Conservation (phyloP, 495 filamentous ascomycete species). For the Penicillium pulvis region DNA sequence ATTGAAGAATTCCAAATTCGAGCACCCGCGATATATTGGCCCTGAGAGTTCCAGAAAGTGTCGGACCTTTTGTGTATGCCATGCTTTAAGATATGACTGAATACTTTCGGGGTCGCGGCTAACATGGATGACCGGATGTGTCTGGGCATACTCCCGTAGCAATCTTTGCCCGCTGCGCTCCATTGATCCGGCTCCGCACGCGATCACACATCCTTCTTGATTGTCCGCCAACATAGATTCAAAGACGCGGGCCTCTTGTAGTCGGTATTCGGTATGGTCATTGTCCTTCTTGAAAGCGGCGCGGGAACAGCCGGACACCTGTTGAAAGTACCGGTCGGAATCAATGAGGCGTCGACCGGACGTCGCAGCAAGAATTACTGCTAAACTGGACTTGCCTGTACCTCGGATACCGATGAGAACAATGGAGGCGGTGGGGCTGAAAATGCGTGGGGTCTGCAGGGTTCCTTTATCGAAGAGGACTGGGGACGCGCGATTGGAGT, state of each 20-base stretch:
- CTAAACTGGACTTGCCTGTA: constrained; percentile 75
- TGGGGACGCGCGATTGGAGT: constrained; percentile 38
- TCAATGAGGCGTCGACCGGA: constrained; percentile 71
- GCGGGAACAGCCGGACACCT: constrained; percentile 62
- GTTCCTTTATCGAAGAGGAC: constrained; percentile 31
- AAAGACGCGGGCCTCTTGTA: constrained; percentile 63
- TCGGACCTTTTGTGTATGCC: constrained; percentile 55
- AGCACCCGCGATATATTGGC: constrained; percentile 60
- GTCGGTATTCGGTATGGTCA: constrained; percentile 60
- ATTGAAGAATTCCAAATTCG: constrained; percentile 80
- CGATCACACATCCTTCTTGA: constrained; percentile 68
- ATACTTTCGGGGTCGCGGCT: constrained; percentile 67
- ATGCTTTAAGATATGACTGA: constrained; percentile 58
- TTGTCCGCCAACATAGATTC: constrained; percentile 63
- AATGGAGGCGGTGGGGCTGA: constrained; percentile 66
- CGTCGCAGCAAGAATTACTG: constrained; percentile 73
- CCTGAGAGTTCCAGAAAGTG: constrained; percentile 56
- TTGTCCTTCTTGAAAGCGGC: constrained; percentile 61
- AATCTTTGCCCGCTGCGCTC: constrained; percentile 44
- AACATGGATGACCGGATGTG: constrained; percentile 73
- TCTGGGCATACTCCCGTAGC: constrained; percentile 48
- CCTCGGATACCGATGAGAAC: constrained; percentile 76
- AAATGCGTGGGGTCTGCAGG: constrained; percentile 40
- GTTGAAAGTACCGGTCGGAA: constrained; percentile 69
- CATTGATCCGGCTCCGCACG: constrained; percentile 61